A percentile compares a stretch with the other conserved stretches of the same genome.
These are phyloP conservation scores for Vararia minispora DNA, from an alignment of 768 basidiomycete species.

Conservation along the genomic window DNA sequence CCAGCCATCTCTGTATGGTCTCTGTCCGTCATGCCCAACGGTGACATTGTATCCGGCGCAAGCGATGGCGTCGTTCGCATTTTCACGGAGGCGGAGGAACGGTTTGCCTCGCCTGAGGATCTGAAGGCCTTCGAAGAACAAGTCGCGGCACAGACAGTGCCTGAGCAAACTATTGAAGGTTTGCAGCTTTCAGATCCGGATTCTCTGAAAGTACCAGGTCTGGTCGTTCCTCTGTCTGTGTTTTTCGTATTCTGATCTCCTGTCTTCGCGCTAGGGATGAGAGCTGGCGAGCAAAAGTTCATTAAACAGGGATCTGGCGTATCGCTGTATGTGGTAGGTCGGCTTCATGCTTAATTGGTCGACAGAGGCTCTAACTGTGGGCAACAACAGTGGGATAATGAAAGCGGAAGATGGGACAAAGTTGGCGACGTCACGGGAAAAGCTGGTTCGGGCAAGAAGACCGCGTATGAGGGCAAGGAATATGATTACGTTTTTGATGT, in stretches of 20 bases:
- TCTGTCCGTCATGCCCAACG: conserved; percentile 77
- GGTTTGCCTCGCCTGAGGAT: conserved; percentile 59
- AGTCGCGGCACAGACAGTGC: conserved; percentile 69
- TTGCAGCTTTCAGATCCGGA: conserved; percentile 84
- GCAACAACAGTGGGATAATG: conserved; percentile 69
- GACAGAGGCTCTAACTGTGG: background rate
- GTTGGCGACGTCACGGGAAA: conserved; percentile 96
- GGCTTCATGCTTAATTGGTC: background rate
- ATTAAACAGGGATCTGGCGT: conserved; percentile 1
- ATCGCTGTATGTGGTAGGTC: background rate
- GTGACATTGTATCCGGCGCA: conserved; percentile 85
- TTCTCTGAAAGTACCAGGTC: conserved; percentile 63
- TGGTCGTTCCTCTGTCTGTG: no score
- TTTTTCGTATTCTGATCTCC: no score
- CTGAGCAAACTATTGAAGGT: conserved; percentile 75
- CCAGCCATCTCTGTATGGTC: conserved; percentile 98
- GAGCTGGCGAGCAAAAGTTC: no score
- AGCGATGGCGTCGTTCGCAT: conserved; percentile 85
- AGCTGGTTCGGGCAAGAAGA: conserved; percentile 80
- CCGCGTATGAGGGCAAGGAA: conserved; percentile 87
- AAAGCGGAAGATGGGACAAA: conserved; percentile 70
- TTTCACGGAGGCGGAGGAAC: conserved; percentile 64
- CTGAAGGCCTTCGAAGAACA: conserved; percentile 61
- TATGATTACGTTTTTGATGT: conserved; percentile 99
- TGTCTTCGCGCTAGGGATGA: no score